A percentile compares a stretch with the other conserved stretches of the same genome.
Conservation (phyloP, 352 stramenopile species). For the Thalassiosira delicatula region DNA sequence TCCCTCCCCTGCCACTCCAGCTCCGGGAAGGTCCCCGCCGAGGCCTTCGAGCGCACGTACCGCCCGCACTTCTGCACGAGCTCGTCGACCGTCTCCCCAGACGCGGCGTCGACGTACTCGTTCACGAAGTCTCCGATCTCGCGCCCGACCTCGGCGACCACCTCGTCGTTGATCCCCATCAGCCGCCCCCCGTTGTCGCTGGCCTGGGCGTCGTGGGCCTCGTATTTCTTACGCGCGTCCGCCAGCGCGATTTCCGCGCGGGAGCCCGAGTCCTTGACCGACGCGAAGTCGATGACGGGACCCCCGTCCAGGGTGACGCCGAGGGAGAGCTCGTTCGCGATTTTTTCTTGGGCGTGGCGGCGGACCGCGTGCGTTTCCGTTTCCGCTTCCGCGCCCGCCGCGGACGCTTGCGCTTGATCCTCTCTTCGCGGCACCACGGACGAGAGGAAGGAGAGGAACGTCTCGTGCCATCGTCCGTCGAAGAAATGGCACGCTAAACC, state of each 20-base stretch:
- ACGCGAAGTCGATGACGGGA: conserved; percentile 81
- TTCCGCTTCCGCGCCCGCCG: too few species aligned
- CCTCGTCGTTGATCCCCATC: conserved; percentile 84
- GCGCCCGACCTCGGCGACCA: conserved; percentile 81
- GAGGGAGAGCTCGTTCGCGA: conserved; percentile 68
- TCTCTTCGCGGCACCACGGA: conserved; percentile 33
- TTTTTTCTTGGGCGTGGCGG: conserved; percentile 55
- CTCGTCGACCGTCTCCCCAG: conserved; percentile 35
- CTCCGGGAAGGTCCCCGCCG: conserved; percentile 61
- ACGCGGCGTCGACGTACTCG: conserved; percentile 49
- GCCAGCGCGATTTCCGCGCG: conserved; percentile 71
- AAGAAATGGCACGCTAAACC: too few species aligned
- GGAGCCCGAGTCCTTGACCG: conserved; percentile 71
- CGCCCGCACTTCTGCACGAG: conserved; percentile 74
- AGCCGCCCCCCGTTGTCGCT: conserved; percentile 44
- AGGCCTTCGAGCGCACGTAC: conserved; percentile 73
- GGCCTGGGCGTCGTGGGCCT: conserved; percentile 6
- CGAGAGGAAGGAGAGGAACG: too few species aligned
- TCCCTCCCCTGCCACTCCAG: conserved; percentile 15
- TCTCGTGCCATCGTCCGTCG: too few species aligned
- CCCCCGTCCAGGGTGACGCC: conserved; percentile 77
- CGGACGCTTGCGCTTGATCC: too few species aligned
- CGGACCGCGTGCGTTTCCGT: background rate
- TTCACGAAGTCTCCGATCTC: conserved; percentile 71
- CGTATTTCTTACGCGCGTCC: conserved; percentile 64